Conservation (phyloP, 331 rosid genomes). For the Prunus yedoensis region DNA sequence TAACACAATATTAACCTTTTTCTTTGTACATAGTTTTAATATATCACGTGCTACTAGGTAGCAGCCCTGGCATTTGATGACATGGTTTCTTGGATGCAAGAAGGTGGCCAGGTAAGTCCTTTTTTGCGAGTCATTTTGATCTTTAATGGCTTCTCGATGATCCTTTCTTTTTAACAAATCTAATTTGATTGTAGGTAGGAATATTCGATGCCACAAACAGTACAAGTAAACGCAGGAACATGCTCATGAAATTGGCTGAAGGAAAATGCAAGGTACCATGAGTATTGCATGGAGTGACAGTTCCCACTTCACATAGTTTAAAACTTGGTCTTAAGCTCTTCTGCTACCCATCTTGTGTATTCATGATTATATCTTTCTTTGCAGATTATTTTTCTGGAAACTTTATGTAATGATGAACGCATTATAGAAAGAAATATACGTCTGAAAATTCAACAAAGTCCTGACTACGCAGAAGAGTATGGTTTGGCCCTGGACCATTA, state of each 20-base stretch:
- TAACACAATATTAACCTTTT: conserved; percentile 59
- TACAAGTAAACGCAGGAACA: conserved; percentile 71
- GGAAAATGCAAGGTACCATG: conserved; percentile 92
- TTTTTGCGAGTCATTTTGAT: conserved; percentile 13
- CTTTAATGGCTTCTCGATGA: conserved; percentile 10
- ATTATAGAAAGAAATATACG: too few relatives aligned
- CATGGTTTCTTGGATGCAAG: conserved; percentile 99
- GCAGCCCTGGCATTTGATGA: conserved; percentile 99
- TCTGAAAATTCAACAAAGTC: too few relatives aligned
- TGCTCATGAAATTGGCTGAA: conserved; percentile 98
- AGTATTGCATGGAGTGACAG: conserved; percentile 10
- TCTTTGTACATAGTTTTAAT: conserved; percentile 88
- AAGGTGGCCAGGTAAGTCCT: conserved; percentile 95
- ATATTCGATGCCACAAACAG: conserved; percentile 99
- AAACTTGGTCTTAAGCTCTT: conserved; percentile 20
- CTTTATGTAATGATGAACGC: conserved; percentile 83
- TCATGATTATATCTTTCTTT: background rate
- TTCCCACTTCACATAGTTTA: conserved; percentile 17
- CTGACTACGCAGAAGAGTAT: too few relatives aligned
- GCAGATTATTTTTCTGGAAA: conserved; percentile 97
- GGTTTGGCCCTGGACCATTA: too few relatives aligned
- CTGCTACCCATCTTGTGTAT: conserved; percentile 26
- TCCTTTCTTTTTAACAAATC: conserved; percentile 25
- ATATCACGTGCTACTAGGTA: conserved; percentile 96
- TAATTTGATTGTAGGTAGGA: conserved; percentile 72